These are phyloP conservation scores for Arthroderma sp. DNA, from an alignment of 2,329 filamentous ascomycete species.

Conservation along the genomic window DNA sequence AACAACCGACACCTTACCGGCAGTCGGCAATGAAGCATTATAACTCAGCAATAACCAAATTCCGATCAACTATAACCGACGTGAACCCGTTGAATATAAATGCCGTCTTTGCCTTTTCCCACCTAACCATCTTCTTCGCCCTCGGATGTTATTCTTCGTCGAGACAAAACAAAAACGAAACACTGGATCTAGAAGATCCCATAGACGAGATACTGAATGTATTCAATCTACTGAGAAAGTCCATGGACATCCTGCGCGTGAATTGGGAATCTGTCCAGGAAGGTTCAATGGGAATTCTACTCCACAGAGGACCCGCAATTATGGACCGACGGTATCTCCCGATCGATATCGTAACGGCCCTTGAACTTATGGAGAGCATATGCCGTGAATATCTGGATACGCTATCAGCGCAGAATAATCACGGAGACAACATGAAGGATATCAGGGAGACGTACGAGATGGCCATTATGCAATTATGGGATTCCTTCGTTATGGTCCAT, in stretches of 20 bases:
- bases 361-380: slow-evolving; percentile 8
- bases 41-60: slow-evolving; percentile 5
- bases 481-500: slow-evolving; percentile 10
- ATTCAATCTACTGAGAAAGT: slow-evolving; percentile 6
- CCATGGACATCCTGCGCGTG: slow-evolving; percentile 5
- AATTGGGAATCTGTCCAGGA: slow-evolving; percentile 6
- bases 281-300: slow-evolving; percentile 7
- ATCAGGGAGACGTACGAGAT: not conserved
- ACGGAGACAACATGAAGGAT: not conserved
- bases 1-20: slow-evolving; percentile 2
- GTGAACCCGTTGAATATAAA: slow-evolving; percentile 5
- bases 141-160: slow-evolving; percentile 4
- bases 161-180: no score
- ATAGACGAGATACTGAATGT: slow-evolving; percentile 9
- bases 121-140: slow-evolving; percentile 10
- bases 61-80: slow-evolving; percentile 2
- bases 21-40: slow-evolving; percentile 8
- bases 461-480: slow-evolving; percentile 8
- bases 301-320: slow-evolving; percentile 9
- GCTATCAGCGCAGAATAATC: not conserved
- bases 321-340: slow-evolving; percentile 9
- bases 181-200: not conserved
- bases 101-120: slow-evolving; percentile 11
- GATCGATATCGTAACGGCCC: slow-evolving; percentile 3
- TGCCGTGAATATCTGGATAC: not conserved